Conservation (phyloP, 768 basidiomycete genomes). For the Kwoniella bestiolae region DNA sequence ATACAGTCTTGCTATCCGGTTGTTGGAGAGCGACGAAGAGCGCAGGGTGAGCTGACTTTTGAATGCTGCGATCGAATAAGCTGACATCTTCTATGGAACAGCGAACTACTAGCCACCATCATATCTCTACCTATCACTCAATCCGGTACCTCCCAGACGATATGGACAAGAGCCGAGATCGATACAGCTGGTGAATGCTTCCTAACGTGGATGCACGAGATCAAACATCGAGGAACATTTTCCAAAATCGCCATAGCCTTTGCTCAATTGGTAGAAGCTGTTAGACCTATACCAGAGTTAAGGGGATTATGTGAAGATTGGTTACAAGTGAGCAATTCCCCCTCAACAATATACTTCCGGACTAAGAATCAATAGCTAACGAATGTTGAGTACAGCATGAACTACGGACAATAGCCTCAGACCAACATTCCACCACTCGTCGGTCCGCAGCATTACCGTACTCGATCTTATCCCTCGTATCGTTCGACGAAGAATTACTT, state of each 20-base stretch:
- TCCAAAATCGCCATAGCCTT: conserved; percentile 53
- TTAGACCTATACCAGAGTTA: conserved; percentile 22
- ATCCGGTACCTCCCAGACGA: conserved; percentile 7
- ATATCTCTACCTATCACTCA: conserved; percentile 31
- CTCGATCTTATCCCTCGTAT: conserved; percentile 48
- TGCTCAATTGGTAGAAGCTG: conserved; percentile 36
- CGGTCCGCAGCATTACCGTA: conserved; percentile 55
- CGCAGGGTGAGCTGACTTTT: conserved; percentile 43
- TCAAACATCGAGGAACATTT: conserved; percentile 56
- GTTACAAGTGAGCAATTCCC: conserved; percentile 44
- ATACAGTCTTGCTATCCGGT: conserved; percentile 47
- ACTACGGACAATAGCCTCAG: conserved; percentile 41
- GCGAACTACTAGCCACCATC: conserved; percentile 38
- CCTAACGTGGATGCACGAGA: conserved; percentile 52
- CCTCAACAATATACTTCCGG: not conserved
- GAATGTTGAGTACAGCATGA: conserved; percentile 32
- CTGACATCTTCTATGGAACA: conserved; percentile 11
- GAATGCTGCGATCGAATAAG: not conserved
- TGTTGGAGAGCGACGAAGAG: conserved; percentile 57
- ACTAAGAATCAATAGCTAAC: not conserved
- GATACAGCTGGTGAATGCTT: conserved; percentile 40
- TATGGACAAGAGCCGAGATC: conserved; percentile 40
- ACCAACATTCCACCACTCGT: conserved; percentile 47
- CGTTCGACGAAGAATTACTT: conserved; percentile 35
- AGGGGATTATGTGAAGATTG: conserved; percentile 35